Base-by-base conservation (phyloP, 192 early-diverging fungal genomes). In the Umbelopsis isabellina region DNA sequence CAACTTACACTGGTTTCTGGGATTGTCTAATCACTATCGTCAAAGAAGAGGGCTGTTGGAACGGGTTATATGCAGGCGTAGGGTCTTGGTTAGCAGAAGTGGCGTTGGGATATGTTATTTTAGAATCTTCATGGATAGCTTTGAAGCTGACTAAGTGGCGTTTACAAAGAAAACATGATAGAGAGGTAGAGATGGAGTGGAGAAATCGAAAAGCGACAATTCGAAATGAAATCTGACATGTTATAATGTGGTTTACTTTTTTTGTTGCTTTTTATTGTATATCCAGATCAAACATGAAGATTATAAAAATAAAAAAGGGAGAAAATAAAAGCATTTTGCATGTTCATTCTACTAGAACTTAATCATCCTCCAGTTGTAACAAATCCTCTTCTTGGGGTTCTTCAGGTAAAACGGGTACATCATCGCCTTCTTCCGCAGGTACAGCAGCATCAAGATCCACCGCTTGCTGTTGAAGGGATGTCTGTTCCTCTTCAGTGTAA, bases 1-100 rank as follows among this genome's bases (percentile, higher is more conserved):
- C 78, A 18, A 52, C 37, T 0, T 82, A 85, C 20, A 67, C 48
- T 23, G 78, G 80, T 11, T 79, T 81, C n/a, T 83, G 76, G 69
- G 78, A 81, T 37, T 83, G 80, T 55, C 71, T 83, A 47, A 33
- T 45, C 44, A 65, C 12, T 18, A 78, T 78, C 0, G 66, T 78
- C 25, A 69, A 66, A 46, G 66, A 78, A 6, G 75, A 78, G 47
- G 77, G 72, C 48, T 23, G 81, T 0, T 68, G 52, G 47, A 67
- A 23, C 22, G 78, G 70, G 11, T 67, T 79, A 41, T 79, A 70
- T 67, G 49, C 64, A 23, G 78, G 78, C 2, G 72, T 79, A 35
- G 51, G 80, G 18, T 27, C 67, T 46, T 78, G 78, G 18, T 22
- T 85, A 41, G 71, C 79, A 6, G 82, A 83, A 22, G 73, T 83